Conservation (phyloP, 2,329 filamentous ascomycete species). For the Tolypocladium tundrense region DNA sequence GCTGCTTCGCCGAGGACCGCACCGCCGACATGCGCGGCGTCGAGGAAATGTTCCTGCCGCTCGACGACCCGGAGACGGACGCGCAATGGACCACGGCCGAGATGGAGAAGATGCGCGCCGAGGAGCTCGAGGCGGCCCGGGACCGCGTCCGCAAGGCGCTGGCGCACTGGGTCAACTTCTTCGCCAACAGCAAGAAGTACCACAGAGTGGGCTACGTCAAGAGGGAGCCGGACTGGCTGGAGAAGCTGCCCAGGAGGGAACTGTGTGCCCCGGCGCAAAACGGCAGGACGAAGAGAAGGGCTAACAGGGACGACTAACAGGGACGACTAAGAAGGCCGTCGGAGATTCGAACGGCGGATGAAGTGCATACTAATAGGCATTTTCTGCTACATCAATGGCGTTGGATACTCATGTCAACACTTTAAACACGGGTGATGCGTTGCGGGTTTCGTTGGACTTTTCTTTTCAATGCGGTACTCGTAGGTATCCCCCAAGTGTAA, state of each 20-base stretch:
- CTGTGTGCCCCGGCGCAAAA: conserved; percentile 65
- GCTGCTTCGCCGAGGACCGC: conserved; percentile 80
- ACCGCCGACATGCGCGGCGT: conserved; percentile 78
- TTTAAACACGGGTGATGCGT: neutral
- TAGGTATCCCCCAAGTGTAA: neutral
- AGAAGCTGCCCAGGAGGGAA: conserved; percentile 48
- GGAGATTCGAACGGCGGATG: neutral
- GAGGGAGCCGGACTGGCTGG: conserved; percentile 49
- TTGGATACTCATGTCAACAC: neutral
- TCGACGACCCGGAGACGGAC: conserved; percentile 55
- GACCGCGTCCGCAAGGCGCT: conserved; percentile 57
- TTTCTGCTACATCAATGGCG: neutral
- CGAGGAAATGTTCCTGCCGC: conserved; percentile 71
- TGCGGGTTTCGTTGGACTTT: neutral
- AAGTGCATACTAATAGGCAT: neutral
- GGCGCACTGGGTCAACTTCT: conserved; percentile 76
- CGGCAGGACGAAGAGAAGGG: conserved; percentile 39
- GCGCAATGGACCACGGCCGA: conserved; percentile 42
- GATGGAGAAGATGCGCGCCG: conserved; percentile 41
- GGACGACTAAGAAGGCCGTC: neutral
- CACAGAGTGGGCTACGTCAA: conserved; percentile 66
- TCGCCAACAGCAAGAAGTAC: conserved; percentile 71
- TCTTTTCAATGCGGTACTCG: neutral
- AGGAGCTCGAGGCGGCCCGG: conserved; percentile 56
- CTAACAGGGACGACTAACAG: neutral